Evolutionary conservation across 1,284 basidiomycete species (phyloP).

Genomic region (Phlebopus sp.): DNA sequence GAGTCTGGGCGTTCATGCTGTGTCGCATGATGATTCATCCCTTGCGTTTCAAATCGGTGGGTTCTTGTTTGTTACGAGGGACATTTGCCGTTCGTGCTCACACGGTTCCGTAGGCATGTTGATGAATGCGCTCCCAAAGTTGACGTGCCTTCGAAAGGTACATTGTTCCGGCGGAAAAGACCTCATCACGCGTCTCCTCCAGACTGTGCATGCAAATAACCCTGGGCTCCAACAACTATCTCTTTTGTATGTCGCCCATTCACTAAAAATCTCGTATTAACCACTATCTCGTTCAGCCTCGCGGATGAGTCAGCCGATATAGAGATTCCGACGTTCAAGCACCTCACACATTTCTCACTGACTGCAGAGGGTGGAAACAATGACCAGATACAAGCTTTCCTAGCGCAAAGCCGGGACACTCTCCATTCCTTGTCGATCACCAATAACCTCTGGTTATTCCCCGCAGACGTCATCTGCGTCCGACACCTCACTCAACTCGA

Average conservation of each 20-base stretch:
- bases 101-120: constrained; percentile 50
- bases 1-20: constrained; percentile 57
- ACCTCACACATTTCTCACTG: constrained; percentile 58
- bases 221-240: constrained; percentile 54
- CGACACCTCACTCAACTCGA: constrained; percentile 63
- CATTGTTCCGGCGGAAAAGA: constrained; percentile 59
- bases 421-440: constrained; percentile 56
- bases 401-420: constrained; percentile 51
- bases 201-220: constrained; percentile 48
- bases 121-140: constrained; percentile 61
- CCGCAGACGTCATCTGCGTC: constrained; percentile 49
- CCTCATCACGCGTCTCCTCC: constrained; percentile 49
- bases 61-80: constrained; percentile 13
- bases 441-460: constrained; percentile 56
- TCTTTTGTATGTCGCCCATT: constrained; percentile 48
- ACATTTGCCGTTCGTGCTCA: too few relatives aligned
- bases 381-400: constrained; percentile 42
- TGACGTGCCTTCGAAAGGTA: constrained; percentile 55
- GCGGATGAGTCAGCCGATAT: constrained; percentile 51
- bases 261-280: constrained; percentile 1
- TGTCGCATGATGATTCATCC: constrained; percentile 43
- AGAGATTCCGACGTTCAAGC: constrained; percentile 53
- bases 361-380: constrained; percentile 40
- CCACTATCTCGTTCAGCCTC: constrained; percentile 36
- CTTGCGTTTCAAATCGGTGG: constrained; percentile 64